Base-by-base conservation (phyloP, 2,329 filamentous ascomycete species). In the Tolypocladium tropicale region DNA sequence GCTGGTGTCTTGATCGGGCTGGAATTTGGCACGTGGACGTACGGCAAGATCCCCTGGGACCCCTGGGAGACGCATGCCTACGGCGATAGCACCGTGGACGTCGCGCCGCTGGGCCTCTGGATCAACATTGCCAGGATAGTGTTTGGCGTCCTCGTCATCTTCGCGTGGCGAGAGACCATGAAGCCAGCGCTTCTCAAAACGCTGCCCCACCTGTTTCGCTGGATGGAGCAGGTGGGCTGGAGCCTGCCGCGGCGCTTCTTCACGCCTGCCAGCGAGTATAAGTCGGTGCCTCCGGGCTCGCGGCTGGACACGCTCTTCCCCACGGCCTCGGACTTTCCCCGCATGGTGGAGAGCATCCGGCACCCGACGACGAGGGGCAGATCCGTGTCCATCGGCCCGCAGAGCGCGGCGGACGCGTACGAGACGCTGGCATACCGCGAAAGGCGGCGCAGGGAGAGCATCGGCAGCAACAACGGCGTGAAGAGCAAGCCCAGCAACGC, bases 351-450 rank as follows among this genome's bases (percentile, higher is more conserved):
- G 58, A 90, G 85, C 46, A 89, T 97, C 50, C 84, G 90, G 28
- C 85, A 93, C 62, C 89, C 90, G 0, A 76, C 72, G 5, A 74
- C 72, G 16, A 79, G 90, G 57, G 86, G 86, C 59, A 83, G 94
- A 53, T 88, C 91, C 34, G 84, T 97, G 36, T 96, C 91, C 6
- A 82, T 97, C 54, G 94, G 94, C 0, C 94, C 94, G 2, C 94
- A 97, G 72, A 96, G 92, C 50, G 92, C 92, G 58, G 94, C 94
- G 2, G 94, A 99, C 73, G 94, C 91, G 28, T 96, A 96, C 72
- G 94, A 99, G 74, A 90, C 91, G 23, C 78, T 99, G 52, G 94
- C 93, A 6, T 96, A 96, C 67, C 85, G 93, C 23, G 90, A 96
- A 65, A 72, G 80, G 25, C 73, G 76, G 56, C 72, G 81, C 33